A percentile compares a stretch with the other conserved stretches of the same genome.
phyloP scores from a whole-genome alignment of 305 asterid species.

The Solanum hybrid region DNA sequence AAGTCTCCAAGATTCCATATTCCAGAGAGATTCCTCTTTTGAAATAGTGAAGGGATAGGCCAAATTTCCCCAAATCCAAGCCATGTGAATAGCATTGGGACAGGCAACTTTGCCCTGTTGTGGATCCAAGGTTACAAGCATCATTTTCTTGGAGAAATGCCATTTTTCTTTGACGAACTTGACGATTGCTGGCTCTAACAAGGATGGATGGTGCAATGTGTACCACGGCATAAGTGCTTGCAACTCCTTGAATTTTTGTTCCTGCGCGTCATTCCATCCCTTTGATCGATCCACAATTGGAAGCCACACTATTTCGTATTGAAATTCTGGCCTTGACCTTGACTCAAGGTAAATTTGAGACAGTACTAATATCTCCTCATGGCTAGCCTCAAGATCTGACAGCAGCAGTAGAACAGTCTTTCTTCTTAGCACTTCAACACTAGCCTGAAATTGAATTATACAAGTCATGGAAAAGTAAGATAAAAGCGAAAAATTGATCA shows the following conservation, averaged over 20 bases:
- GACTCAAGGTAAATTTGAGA: slow-evolving; percentile 38
- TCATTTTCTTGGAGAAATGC: slow-evolving; percentile 58
- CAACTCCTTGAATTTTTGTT: slow-evolving; percentile 29
- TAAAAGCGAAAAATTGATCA: neutral
- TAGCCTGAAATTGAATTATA: slow-evolving; percentile 29
- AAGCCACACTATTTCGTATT: slow-evolving; percentile 77
- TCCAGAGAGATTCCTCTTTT: slow-evolving; percentile 58
- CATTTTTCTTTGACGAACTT: slow-evolving; percentile 54
- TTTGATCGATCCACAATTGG: slow-evolving; percentile 40
- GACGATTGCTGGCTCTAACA: slow-evolving; percentile 55
- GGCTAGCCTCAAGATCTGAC: slow-evolving; percentile 56
- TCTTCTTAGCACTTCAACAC: slow-evolving; percentile 46
- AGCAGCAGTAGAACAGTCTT: slow-evolving; percentile 63
- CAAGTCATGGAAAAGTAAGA: neutral
- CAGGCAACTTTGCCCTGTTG: slow-evolving; percentile 54
- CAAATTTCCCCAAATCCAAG: slow-evolving; percentile 76
- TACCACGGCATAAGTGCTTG: slow-evolving; percentile 72
- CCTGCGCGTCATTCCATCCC: slow-evolving; percentile 27
- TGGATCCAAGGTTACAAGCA: slow-evolving; percentile 69
- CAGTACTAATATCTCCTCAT: slow-evolving; percentile 56
- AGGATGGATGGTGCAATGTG: slow-evolving; percentile 48
- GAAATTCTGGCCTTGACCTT: slow-evolving; percentile 29
- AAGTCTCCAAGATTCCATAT: slow-evolving; percentile 53
- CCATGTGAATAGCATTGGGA: slow-evolving; percentile 61
- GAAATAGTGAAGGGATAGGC: slow-evolving; percentile 57